These are phyloP conservation scores for Anastatica hierochuntica DNA, from an alignment of 345 rosid genomes.

Conservation along the genomic window DNA sequence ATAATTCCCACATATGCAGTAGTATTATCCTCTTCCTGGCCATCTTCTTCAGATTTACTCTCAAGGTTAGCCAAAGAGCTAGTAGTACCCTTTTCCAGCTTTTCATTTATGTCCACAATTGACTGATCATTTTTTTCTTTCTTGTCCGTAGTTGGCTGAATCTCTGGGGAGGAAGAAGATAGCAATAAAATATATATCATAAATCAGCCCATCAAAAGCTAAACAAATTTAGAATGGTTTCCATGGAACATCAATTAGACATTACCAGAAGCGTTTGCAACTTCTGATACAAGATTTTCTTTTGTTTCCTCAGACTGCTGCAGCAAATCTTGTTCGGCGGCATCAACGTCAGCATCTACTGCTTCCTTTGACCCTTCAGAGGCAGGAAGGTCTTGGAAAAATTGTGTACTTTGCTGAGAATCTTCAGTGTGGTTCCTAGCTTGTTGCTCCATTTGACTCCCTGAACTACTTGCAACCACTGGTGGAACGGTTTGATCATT, in stretches of 20 bases:
- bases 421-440: constrained; percentile 12
- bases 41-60: constrained; percentile 15
- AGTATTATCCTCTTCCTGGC: constrained; percentile 9
- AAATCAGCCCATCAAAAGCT: constrained; percentile 3
- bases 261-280: constrained; percentile 36
- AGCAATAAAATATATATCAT: not conserved
- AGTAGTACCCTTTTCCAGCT: not conserved
- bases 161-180: constrained; percentile 5
- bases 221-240: not conserved
- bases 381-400: constrained; percentile 13
- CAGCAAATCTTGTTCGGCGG: constrained; percentile 15
- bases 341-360: constrained; percentile 24
- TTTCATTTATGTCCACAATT: not conserved
- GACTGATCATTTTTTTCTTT: too few species aligned
- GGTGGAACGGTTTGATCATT: constrained; percentile 14
- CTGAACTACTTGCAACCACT: constrained; percentile 25
- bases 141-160: not conserved
- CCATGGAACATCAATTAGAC: not conserved
- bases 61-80: constrained; percentile 16
- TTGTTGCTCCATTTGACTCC: constrained; percentile 22
- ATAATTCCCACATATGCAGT: constrained; percentile 5
- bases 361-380: constrained; percentile 26
- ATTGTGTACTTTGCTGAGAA: constrained; percentile 22
- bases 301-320: constrained; percentile 24
- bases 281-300: constrained; percentile 27